Conservation (phyloP, 176 grass and related monocot genomes). For the Musa beccarii region DNA sequence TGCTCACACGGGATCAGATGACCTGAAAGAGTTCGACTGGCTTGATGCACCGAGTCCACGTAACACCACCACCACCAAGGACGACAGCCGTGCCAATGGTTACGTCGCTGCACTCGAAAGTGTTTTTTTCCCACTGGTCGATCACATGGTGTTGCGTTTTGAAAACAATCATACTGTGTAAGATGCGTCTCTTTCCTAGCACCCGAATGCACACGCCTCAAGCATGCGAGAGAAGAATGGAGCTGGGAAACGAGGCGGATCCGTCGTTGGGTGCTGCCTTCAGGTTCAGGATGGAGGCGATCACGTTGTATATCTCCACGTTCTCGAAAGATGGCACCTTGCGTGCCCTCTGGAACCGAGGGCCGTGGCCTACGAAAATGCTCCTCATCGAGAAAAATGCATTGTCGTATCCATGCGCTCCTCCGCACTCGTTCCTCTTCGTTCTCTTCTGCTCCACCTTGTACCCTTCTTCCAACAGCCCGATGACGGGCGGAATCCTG, state of each 20-base stretch:
- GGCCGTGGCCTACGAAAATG: slow-evolving; percentile 67
- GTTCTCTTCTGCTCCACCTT: slow-evolving; percentile 49
- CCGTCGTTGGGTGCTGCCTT: slow-evolving; percentile 70
- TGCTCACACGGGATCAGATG: too few species aligned
- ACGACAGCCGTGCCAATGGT: too few species aligned
- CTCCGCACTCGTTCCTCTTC: slow-evolving; percentile 54
- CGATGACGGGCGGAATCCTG: slow-evolving; percentile 75
- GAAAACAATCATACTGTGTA: too few species aligned
- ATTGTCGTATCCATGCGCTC: slow-evolving; percentile 79
- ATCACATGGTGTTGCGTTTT: too few species aligned
- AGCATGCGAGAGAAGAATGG: slow-evolving; percentile 44
- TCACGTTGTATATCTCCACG: slow-evolving; percentile 84
- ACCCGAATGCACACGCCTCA: slow-evolving; percentile 12
- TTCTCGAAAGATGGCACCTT: slow-evolving; percentile 78
- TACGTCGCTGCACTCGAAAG: too few species aligned
- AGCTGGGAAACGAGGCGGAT: slow-evolving; percentile 53
- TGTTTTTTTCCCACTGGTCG: too few species aligned
- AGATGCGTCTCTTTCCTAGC: neutral
- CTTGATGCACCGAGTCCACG: too few species aligned
- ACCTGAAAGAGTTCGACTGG: too few species aligned
- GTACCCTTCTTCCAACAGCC: slow-evolving; percentile 70
- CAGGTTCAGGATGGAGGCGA: slow-evolving; percentile 62
- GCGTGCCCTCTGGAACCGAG: slow-evolving; percentile 54
- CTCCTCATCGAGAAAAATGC: slow-evolving; percentile 89
- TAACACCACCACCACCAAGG: too few species aligned